phyloP scores from a whole-genome alignment of 2,329 filamentous ascomycete species.

The Trichocomaceae sp. region DNA sequence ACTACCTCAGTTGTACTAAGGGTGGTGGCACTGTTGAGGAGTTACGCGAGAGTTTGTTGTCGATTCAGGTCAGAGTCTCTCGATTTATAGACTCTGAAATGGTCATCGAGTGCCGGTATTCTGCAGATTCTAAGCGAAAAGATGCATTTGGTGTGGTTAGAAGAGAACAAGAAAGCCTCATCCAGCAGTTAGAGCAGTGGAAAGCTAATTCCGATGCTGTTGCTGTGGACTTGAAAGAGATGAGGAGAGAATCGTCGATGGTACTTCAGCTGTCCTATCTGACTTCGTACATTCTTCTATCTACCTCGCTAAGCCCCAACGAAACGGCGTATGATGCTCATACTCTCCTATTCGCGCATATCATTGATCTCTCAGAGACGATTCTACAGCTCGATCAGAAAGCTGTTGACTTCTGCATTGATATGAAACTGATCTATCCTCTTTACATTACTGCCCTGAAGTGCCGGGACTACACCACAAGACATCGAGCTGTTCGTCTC shows the following conservation, averaged over 20 bases:
- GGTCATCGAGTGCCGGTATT: not conserved
- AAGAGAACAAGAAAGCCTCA: no score
- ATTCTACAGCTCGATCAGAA: not conserved
- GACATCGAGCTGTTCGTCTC: not conserved
- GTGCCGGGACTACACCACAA: not conserved
- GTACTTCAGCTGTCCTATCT: not conserved
- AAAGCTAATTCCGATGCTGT: no score
- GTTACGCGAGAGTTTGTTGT: not conserved
- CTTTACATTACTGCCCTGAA: constrained; percentile 1
- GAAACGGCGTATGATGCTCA: not conserved
- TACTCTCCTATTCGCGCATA: not conserved
- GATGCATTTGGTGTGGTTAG: no score
- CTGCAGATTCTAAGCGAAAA: not conserved
- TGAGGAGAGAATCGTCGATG: no score
- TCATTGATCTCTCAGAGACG: not conserved
- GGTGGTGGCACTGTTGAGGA: not conserved
- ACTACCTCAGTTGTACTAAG: no score
- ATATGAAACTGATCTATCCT: constrained; percentile 4
- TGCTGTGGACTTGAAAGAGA: no score
- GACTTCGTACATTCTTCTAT: not conserved
- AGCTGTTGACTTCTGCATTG: not conserved
- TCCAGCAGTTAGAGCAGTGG: no score
- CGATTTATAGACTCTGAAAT: not conserved
- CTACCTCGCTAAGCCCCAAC: not conserved
- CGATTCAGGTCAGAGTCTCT: not conserved